Evolutionary conservation across 2,329 filamentous ascomycete species (phyloP).

Genomic region (Pseudocercospora fijiensis): DNA sequence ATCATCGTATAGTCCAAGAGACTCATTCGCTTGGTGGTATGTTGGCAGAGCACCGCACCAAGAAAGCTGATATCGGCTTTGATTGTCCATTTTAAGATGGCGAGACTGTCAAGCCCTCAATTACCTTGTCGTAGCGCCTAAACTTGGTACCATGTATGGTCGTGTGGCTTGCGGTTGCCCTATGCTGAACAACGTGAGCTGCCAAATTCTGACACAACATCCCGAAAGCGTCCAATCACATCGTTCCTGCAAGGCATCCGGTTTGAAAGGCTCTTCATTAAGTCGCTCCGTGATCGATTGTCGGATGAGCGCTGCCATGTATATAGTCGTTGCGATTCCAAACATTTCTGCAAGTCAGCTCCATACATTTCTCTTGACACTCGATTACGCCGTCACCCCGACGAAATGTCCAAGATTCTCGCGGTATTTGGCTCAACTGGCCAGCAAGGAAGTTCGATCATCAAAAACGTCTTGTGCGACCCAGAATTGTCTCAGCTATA

Average conservation of each 20-base stretch:
- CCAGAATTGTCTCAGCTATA: constrained; percentile 48
- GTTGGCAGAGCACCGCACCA: background rate
- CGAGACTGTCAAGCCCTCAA: background rate
- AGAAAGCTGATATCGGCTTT: background rate
- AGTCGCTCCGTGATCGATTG: too few relatives aligned
- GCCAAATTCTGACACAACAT: background rate
- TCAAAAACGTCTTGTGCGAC: constrained; percentile 44
- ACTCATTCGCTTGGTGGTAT: background rate
- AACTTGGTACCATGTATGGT: background rate
- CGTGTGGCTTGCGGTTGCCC: background rate
- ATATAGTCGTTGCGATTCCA: background rate
- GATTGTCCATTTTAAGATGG: background rate
- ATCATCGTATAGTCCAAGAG: background rate
- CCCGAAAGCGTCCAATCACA: too few relatives aligned
- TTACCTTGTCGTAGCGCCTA: background rate
- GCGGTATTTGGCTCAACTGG: constrained; percentile 60
- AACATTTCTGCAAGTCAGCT: background rate
- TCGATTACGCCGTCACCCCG: background rate
- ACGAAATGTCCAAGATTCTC: constrained; percentile 45
- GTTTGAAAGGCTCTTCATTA: too few relatives aligned
- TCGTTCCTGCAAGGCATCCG: too few relatives aligned
- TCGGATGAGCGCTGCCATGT: background rate
- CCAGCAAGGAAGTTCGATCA: constrained; percentile 58
- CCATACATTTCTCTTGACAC: background rate
- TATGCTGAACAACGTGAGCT: background rate